Evolutionary conservation across 2,329 filamentous ascomycete species (phyloP).

Genomic region (Leptosphaerulina australis): DNA sequence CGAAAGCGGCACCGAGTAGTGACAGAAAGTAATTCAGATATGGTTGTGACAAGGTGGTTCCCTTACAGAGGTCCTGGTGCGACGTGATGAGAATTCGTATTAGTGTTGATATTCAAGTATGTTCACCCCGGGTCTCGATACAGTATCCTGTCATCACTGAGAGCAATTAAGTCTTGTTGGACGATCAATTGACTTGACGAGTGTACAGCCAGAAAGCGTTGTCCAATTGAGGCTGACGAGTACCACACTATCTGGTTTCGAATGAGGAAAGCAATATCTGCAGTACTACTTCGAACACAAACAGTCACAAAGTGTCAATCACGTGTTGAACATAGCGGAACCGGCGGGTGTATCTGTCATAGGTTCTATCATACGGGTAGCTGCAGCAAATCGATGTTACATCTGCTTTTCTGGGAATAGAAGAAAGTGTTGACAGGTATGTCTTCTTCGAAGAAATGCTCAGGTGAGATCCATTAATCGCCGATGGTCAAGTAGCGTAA

Average conservation of each 20-base stretch:
- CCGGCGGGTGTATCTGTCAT: background rate
- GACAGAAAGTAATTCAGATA: background rate
- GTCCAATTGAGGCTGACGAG: background rate
- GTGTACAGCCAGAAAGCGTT: background rate
- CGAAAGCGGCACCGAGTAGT: background rate
- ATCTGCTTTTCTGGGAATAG: background rate
- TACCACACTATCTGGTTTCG: background rate
- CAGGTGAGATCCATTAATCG: background rate
- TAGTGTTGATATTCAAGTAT: background rate
- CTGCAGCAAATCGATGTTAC: background rate
- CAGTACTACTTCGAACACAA: background rate
- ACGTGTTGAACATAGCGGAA: slow-evolving; percentile 11
- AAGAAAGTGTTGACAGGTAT: background rate
- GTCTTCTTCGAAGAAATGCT: background rate
- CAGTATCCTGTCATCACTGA: background rate
- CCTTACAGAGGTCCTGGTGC: slow-evolving; percentile 21
- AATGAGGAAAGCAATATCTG: background rate
- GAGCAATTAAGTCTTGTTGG: too few species aligned
- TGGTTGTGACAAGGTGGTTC: slow-evolving; percentile 5
- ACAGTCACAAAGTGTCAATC: slow-evolving; percentile 14
- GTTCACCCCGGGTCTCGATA: background rate
- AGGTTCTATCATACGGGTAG: background rate
- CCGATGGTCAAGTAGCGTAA: background rate
- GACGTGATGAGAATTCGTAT: slow-evolving; percentile 5
- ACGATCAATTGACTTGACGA: background rate